phyloP scores from a whole-genome alignment of 1,284 basidiomycete species.

The Inonotus hispidus region DNA sequence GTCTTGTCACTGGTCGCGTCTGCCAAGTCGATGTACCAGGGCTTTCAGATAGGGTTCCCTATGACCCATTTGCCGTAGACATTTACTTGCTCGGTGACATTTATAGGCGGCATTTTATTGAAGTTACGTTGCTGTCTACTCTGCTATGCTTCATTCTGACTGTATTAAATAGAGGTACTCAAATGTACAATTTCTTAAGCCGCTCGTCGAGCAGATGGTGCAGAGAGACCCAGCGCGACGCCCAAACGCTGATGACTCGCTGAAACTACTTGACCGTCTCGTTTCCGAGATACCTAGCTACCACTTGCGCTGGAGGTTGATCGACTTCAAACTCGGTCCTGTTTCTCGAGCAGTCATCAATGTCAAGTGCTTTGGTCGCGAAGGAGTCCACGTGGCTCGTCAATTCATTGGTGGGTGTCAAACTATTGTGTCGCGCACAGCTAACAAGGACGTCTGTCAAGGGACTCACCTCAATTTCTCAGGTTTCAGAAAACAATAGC shows the following conservation, averaged over 20 bases:
- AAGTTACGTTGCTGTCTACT: neutral
- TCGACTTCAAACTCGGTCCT: neutral
- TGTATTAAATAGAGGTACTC: neutral
- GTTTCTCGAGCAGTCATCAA: neutral
- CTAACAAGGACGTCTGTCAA: too few relatives aligned
- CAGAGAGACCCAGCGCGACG: neutral
- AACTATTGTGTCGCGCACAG: neutral
- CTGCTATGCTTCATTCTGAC: neutral
- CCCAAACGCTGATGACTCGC: neutral
- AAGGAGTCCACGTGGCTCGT: neutral
- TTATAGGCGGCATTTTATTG: neutral
- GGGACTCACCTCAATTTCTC: too few relatives aligned
- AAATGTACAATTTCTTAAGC: constrained; percentile 6
- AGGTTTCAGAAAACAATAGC: too few relatives aligned
- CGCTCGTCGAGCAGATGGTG: constrained; percentile 8
- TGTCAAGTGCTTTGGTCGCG: neutral
- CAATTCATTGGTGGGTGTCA: neutral
- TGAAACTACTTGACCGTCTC: neutral
- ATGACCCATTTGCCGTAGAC: constrained; percentile 10
- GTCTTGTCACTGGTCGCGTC: neutral
- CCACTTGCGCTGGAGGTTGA: constrained; percentile 13
- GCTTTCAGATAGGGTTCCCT: neutral
- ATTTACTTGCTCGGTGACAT: constrained; percentile 7
- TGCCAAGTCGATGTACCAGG: neutral
- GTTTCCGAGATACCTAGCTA: neutral